A percentile compares a stretch with the other conserved stretches of the same genome.
Evolutionary conservation across 495 filamentous ascomycete species (phyloP).

Genomic region (Podospora bellae-mahoneyi): DNA sequence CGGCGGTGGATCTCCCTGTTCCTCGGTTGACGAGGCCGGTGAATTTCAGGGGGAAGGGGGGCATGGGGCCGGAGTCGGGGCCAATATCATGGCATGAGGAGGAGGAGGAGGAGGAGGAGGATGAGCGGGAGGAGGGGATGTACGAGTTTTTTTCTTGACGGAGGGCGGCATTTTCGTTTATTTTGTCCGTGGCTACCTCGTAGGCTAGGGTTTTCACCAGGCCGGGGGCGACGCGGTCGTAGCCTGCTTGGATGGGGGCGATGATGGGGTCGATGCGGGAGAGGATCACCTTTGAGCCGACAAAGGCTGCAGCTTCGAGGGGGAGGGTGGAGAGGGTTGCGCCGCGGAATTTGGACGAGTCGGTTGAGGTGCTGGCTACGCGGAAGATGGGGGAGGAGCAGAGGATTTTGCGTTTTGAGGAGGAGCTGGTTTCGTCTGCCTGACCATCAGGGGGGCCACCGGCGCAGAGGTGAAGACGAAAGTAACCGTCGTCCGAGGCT

Average conservation of each 20-base stretch:
- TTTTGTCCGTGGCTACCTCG: slow-evolving; percentile 16
- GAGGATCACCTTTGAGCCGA: slow-evolving; percentile 51
- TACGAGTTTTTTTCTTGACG: neutral
- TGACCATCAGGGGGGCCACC: slow-evolving; percentile 29
- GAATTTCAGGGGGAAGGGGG: slow-evolving; percentile 59
- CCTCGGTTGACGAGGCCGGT: slow-evolving; percentile 40
- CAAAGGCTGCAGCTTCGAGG: slow-evolving; percentile 60
- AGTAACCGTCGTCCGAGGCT: slow-evolving; percentile 62
- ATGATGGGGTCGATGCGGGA: slow-evolving; percentile 50
- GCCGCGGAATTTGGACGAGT: slow-evolving; percentile 57
- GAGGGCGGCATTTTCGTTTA: slow-evolving; percentile 20
- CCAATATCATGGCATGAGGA: slow-evolving; percentile 4
- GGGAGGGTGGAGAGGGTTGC: slow-evolving; percentile 62
- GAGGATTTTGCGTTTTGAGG: slow-evolving; percentile 47
- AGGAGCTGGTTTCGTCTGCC: neutral
- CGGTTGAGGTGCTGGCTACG: slow-evolving; percentile 57
- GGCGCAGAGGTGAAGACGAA: slow-evolving; percentile 59
- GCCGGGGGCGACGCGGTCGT: slow-evolving; percentile 45
- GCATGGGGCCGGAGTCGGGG: slow-evolving; percentile 49
- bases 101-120: neutral
- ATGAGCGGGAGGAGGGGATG: neutral
- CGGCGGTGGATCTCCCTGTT: slow-evolving; percentile 30
- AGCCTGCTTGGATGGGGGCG: slow-evolving; percentile 35
- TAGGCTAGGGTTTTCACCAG: slow-evolving; percentile 37
- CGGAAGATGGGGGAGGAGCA: slow-evolving; percentile 64